Percentiles rank a stretch among this genome's conserved stretches.
These are phyloP conservation scores for Yamadazyma kitorensis DNA, from an alignment of 805 yeast species.

Conservation along the genomic window DNA sequence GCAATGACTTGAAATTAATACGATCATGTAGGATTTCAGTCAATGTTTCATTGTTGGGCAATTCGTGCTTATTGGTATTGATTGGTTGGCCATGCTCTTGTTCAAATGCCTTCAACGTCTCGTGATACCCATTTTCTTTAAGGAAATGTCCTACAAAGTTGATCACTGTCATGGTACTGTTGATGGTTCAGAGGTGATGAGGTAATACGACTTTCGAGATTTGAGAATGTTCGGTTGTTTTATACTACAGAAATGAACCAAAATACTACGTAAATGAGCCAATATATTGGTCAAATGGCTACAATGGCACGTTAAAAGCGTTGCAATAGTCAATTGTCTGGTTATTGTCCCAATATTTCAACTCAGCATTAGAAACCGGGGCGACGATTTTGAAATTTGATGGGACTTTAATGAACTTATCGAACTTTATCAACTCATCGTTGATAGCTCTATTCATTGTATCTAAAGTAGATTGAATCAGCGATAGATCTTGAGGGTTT, in stretches of 20 bases:
- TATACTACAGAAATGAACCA: too few relatives aligned
- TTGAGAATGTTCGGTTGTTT: neutral
- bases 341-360: conserved; percentile 32
- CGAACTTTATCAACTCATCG: conserved; percentile 1
- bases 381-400: conserved; percentile 25
- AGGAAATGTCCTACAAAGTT: conserved; percentile 57
- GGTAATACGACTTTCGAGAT: too few relatives aligned
- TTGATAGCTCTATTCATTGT: conserved; percentile 1
- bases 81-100: conserved; percentile 41
- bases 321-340: conserved; percentile 36
- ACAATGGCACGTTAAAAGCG: too few relatives aligned
- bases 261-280: too few relatives aligned
- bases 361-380: conserved; percentile 18
- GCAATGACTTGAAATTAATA: conserved; percentile 22
- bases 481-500: too few relatives aligned
- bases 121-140: conserved; percentile 42
- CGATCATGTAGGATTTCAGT: conserved; percentile 40
- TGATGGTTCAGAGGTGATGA: too few relatives aligned
- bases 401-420: conserved; percentile 14
- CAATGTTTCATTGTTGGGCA: conserved; percentile 30
- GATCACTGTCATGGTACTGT: conserved; percentile 1
- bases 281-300: too few relatives aligned
- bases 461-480: too few relatives aligned
- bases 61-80: conserved; percentile 11
- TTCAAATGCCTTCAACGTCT: conserved; percentile 50